Conservation (phyloP, 225 moss, liverwort and hornwort genomes). For the Bryum argenteum region DNA sequence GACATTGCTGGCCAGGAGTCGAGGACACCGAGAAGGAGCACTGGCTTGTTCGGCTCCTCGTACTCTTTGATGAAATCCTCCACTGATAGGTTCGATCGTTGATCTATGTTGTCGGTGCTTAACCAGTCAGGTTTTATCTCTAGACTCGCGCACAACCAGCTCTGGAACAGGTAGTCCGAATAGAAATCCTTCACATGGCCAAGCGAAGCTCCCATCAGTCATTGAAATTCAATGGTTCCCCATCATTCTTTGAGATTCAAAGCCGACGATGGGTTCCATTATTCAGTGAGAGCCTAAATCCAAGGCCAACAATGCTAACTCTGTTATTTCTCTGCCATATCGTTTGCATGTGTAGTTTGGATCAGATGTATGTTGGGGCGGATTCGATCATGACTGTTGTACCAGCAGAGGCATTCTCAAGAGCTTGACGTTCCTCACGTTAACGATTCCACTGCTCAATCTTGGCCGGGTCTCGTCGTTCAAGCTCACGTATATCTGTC, state of each 20-base stretch:
- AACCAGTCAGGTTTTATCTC: slow-evolving; percentile 89
- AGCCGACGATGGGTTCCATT: no score
- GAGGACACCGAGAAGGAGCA: slow-evolving; percentile 65
- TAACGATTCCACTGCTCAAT: slow-evolving; percentile 99
- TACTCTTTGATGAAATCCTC: slow-evolving; percentile 77
- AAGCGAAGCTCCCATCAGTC: background rate
- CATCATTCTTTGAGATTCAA: no score
- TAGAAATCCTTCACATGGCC: slow-evolving; percentile 80
- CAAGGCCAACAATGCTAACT: no score
- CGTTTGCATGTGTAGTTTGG: no score
- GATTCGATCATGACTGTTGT: no score
- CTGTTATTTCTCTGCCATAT: no score
- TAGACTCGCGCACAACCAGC: slow-evolving; percentile 94
- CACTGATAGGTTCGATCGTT: slow-evolving; percentile 53
- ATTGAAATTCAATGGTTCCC: no score
- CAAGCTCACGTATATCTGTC: no score
- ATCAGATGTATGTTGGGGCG: no score
- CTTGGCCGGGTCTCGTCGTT: no score
- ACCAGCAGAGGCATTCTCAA: slow-evolving; percentile 53
- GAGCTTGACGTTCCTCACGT: slow-evolving; percentile 88
- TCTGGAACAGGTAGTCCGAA: slow-evolving; percentile 91
- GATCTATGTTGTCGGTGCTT: slow-evolving; percentile 69
- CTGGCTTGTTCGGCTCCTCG: slow-evolving; percentile 90
- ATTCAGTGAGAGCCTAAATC: no score
- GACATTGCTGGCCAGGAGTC: slow-evolving; percentile 72